These are phyloP conservation scores for Trifolium subterraneum DNA, from an alignment of 306 rosid genomes.

Conservation along the genomic window DNA sequence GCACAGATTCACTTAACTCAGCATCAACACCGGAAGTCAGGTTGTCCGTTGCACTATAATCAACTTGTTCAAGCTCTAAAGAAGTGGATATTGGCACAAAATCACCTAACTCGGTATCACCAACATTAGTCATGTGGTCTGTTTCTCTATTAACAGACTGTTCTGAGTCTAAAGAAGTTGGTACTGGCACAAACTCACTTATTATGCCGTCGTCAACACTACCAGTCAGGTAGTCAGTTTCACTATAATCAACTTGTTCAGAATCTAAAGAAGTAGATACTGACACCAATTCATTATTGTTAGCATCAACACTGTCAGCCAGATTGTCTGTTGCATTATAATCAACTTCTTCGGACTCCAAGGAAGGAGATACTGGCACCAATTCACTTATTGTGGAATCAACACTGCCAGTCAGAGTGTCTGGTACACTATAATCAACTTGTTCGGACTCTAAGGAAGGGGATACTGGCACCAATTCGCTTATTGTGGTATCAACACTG, in stretches of 20 bases:
- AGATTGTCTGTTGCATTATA: background rate
- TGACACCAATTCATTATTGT: slow-evolving; percentile 9
- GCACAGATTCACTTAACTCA: slow-evolving; percentile 12
- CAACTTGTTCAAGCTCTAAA: slow-evolving; percentile 20
- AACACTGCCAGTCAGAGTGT: background rate
- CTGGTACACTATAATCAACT: slow-evolving; percentile 9
- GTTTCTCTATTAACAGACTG: background rate
- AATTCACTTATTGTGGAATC: background rate
- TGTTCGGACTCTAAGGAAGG: slow-evolving; percentile 31
- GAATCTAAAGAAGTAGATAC: slow-evolving; percentile 32
- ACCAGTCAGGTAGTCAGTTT: background rate
- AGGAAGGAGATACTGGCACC: slow-evolving; percentile 7
- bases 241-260: background rate
- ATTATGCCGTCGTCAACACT: background rate
- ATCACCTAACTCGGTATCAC: background rate
- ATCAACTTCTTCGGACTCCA: slow-evolving; percentile 17
- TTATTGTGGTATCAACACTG: slow-evolving; percentile 3
- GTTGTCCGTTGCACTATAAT: slow-evolving; percentile 5
- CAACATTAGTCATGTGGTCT: background rate
- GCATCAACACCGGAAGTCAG: slow-evolving; percentile 19
- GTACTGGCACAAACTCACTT: slow-evolving; percentile 9
- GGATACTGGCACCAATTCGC: slow-evolving; percentile 13
- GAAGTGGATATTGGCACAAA: slow-evolving; percentile 13
- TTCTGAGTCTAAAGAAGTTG: slow-evolving; percentile 35
- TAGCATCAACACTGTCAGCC: slow-evolving; percentile 10